Percentiles rank a stretch among this genome's conserved stretches.
These are phyloP conservation scores for Paragyromitra xinjiangensis DNA, from an alignment of 495 filamentous ascomycete genomes.

Conservation along the genomic window DNA sequence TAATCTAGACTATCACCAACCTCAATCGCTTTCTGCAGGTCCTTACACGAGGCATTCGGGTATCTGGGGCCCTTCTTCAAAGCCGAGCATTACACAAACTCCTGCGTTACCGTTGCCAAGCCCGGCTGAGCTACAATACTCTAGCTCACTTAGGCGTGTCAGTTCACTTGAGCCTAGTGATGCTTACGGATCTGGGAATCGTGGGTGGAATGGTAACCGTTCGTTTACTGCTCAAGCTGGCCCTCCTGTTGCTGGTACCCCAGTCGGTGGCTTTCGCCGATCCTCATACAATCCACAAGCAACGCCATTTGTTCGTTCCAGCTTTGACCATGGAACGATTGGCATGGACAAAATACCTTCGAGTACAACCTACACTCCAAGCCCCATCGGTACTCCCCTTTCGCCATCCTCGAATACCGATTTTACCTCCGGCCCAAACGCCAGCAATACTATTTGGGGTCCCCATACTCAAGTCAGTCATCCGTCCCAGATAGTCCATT, in stretches of 20 bases:
- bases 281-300: slow-evolving; percentile 58
- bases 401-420: slow-evolving; percentile 83
- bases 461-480: slow-evolving; percentile 67
- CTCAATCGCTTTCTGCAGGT: slow-evolving; percentile 63
- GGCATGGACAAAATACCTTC: slow-evolving; percentile 46
- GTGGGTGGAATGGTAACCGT: slow-evolving; percentile 53
- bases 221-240: slow-evolving; percentile 57
- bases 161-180: slow-evolving; percentile 49
- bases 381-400: slow-evolving; percentile 78
- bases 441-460: slow-evolving; percentile 50
- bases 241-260: slow-evolving; percentile 51
- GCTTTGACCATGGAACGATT: slow-evolving; percentile 60
- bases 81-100: slow-evolving; percentile 43
- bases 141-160: slow-evolving; percentile 44
- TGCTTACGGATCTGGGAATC: slow-evolving; percentile 47
- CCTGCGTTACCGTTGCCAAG: slow-evolving; percentile 45
- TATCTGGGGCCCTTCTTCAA: slow-evolving; percentile 55
- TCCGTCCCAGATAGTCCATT: slow-evolving; percentile 28
- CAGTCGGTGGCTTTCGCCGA: slow-evolving; percentile 56
- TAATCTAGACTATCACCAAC: slow-evolving; percentile 68
- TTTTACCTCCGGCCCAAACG: slow-evolving; percentile 67
- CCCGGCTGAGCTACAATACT: slow-evolving; percentile 48
- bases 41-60: slow-evolving; percentile 58
- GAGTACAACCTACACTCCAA: slow-evolving; percentile 69
- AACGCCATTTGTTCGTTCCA: slow-evolving; percentile 54